Conservation (phyloP, 129 eudicot genomes). For the Flaveria trinervia region DNA sequence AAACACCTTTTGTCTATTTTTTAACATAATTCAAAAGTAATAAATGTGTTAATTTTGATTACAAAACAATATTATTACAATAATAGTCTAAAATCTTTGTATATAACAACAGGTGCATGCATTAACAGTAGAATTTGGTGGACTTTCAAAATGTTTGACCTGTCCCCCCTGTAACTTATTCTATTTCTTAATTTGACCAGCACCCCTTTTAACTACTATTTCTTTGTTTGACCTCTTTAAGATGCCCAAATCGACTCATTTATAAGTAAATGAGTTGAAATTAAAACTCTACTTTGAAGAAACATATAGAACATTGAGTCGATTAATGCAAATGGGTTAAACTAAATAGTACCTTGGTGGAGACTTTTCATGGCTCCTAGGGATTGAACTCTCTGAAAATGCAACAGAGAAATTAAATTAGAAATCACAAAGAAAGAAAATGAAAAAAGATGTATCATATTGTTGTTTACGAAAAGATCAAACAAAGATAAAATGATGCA, state of each 20-base stretch:
- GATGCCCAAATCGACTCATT: not conserved
- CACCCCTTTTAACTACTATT: not conserved
- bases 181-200: not conserved
- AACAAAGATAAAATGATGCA: slow-evolving; percentile 17
- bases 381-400: slow-evolving; percentile 49
- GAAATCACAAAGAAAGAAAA: not conserved
- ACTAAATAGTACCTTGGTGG: slow-evolving; percentile 54
- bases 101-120: not conserved
- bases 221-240: not conserved
- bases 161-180: not conserved
- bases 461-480: slow-evolving; percentile 16
- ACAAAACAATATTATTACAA: not conserved
- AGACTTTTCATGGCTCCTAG: slow-evolving; percentile 45
- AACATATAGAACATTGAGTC: not conserved
- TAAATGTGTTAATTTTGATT: not conserved
- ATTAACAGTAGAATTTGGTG: not conserved
- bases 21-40: not conserved
- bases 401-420: slow-evolving; percentile 22
- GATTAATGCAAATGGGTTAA: not conserved
- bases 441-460: not conserved
- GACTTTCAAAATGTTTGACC: slow-evolving; percentile 1
- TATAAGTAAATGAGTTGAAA: slow-evolving; percentile 3
- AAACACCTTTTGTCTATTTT: not conserved
- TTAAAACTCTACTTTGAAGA: not conserved
- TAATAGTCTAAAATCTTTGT: not conserved